Evolutionary conservation across 371 early-diverging fungal genomes (phyloP).

Genomic region (Lichtheimia hyalospora): DNA sequence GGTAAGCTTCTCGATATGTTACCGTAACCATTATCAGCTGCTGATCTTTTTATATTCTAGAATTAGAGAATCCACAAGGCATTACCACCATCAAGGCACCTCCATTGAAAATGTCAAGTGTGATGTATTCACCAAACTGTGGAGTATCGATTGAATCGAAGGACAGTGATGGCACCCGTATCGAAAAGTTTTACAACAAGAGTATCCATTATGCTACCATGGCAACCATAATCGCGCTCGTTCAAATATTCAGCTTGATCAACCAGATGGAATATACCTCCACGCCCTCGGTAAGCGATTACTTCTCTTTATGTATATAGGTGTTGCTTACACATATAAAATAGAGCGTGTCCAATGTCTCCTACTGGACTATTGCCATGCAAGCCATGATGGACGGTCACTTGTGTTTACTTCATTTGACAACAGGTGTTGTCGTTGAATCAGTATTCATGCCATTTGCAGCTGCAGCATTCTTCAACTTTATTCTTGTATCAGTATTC

Average conservation of each 20-base stretch:
- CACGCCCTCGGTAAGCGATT: constrained; percentile 65
- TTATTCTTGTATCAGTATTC: constrained; percentile 69
- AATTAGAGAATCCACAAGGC: constrained; percentile 56
- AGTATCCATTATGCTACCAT: constrained; percentile 58
- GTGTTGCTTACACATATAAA: background rate
- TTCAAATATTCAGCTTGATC: constrained; percentile 62
- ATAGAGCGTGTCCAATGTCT: constrained; percentile 71
- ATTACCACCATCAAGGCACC: constrained; percentile 53
- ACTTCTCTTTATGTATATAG: background rate
- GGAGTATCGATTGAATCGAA: constrained; percentile 39
- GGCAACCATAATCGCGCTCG: constrained; percentile 48
- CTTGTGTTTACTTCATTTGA: constrained; percentile 63
- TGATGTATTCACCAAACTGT: constrained; percentile 66
- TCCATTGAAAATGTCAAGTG: constrained; percentile 42
- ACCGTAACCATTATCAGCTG: background rate
- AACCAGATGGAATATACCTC: constrained; percentile 75
- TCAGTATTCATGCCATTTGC: constrained; percentile 65
- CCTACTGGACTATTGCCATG: constrained; percentile 71
- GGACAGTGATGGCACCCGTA: constrained; percentile 50
- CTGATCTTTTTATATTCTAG: constrained; percentile 7
- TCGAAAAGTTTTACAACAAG: constrained; percentile 56
- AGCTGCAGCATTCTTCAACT: constrained; percentile 68
- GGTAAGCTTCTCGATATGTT: constrained; percentile 25
- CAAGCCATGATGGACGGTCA: constrained; percentile 73
- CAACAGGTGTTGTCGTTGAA: constrained; percentile 61